Evolutionary conservation across 2,329 filamentous ascomycete species (phyloP).

Genomic region (Apiospora phragmitis): DNA sequence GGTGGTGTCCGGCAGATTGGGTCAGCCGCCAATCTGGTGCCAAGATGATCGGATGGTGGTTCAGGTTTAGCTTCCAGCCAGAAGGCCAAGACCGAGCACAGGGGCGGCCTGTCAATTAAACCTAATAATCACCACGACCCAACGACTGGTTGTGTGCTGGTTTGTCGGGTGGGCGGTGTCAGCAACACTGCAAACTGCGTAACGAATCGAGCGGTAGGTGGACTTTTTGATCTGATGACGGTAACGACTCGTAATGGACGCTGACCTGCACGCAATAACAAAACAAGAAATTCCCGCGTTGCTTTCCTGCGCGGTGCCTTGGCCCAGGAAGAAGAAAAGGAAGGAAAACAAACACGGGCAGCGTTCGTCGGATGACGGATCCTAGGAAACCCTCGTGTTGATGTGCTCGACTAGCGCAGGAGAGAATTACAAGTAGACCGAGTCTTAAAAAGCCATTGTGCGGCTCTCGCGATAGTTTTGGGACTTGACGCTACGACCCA

Average conservation of each 20-base stretch:
- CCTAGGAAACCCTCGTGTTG: background rate
- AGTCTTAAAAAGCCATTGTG: background rate
- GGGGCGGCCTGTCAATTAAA: background rate
- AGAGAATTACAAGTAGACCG: background rate
- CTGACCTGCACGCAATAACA: background rate
- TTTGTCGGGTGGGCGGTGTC: background rate
- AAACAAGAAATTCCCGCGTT: background rate
- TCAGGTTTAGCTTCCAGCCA: background rate
- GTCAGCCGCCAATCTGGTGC: background rate
- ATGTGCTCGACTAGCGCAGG: background rate
- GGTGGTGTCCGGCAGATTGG: background rate
- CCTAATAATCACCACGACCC: background rate
- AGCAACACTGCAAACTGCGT: background rate
- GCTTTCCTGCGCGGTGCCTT: background rate
- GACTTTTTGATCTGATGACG: background rate
- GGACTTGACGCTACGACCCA: background rate
- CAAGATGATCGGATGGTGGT: background rate
- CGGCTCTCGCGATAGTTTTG: background rate
- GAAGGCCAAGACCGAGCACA: background rate
- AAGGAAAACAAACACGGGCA: background rate
- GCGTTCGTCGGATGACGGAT: background rate
- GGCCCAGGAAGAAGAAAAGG: background rate
- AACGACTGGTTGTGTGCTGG: background rate
- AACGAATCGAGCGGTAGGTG: background rate
- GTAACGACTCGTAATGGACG: background rate